These are phyloP conservation scores for Solanum hybrid DNA, from an alignment of 305 asterid genomes.

Conservation along the genomic window DNA sequence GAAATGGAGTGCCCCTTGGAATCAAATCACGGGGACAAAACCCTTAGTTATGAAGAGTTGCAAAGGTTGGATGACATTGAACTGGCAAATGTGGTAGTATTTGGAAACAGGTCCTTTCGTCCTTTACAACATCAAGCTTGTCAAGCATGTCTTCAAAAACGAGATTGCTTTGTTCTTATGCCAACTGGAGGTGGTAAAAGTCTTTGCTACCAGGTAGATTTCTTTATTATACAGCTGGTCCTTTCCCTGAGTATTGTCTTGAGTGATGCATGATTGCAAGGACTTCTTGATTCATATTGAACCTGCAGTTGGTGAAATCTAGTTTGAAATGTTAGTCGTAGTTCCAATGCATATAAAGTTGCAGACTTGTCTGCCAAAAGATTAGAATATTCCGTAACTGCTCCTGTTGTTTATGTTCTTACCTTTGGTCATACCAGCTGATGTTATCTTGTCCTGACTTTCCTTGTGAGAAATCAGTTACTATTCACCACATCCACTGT, in stretches of 20 bases:
- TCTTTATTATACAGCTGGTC: not conserved
- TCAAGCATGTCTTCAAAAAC: constrained; percentile 52
- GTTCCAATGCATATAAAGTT: not conserved
- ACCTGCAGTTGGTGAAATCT: not conserved
- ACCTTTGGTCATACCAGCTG: not conserved
- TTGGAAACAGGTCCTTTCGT: constrained; percentile 72
- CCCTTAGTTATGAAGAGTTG: constrained; percentile 60
- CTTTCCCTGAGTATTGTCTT: not conserved
- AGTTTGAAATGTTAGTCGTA: not conserved
- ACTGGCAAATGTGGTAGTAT: constrained; percentile 85
- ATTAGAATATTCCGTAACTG: not conserved
- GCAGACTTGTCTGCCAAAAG: not conserved
- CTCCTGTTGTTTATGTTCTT: not conserved
- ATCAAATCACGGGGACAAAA: constrained; percentile 21
- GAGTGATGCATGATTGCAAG: not conserved
- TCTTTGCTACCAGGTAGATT: constrained; percentile 88
- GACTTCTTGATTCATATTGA: not conserved
- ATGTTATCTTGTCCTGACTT: not conserved
- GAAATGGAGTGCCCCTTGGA: constrained; percentile 19
- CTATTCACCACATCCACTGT: not conserved
- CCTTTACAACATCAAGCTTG: constrained; percentile 82
- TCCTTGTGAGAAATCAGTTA: not conserved
- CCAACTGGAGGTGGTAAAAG: constrained; percentile 99
- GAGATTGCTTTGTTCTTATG: constrained; percentile 84
- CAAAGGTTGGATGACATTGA: constrained; percentile 65